These are phyloP conservation scores for Antitrichia curtipendula DNA, from an alignment of 225 moss, liverwort and hornwort genomes.

Conservation along the genomic window DNA sequence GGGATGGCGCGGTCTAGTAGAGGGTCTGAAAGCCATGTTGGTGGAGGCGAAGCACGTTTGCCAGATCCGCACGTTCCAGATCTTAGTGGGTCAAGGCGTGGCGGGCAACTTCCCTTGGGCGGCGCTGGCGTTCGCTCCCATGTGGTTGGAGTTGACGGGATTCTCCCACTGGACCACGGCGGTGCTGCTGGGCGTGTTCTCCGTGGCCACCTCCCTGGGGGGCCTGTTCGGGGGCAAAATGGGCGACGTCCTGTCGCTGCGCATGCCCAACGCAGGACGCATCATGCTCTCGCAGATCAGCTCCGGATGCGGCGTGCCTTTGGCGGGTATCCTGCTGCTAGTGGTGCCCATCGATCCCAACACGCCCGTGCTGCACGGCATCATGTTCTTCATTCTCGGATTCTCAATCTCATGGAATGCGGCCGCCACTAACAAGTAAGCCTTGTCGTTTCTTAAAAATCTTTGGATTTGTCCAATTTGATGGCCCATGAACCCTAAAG, in stretches of 20 bases:
- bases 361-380: slow-evolving; percentile 42
- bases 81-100: slow-evolving; percentile 86
- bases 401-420: slow-evolving; percentile 72
- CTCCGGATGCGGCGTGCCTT: slow-evolving; percentile 71
- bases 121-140: slow-evolving; percentile 70
- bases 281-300: slow-evolving; percentile 96
- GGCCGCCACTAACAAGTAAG: slow-evolving; percentile 80
- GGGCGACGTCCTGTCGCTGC: slow-evolving; percentile 65
- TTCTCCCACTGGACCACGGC: slow-evolving; percentile 71
- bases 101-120: slow-evolving; percentile 84
- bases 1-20: slow-evolving; percentile 17
- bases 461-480: background rate
- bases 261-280: slow-evolving; percentile 69
- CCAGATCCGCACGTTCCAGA: slow-evolving; percentile 71
- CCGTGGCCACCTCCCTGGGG: slow-evolving; percentile 57
- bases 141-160: slow-evolving; percentile 90
- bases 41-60: slow-evolving; percentile 64
- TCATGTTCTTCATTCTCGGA: slow-evolving; percentile 55
- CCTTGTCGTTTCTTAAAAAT: background rate
- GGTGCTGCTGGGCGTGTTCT: slow-evolving; percentile 57
- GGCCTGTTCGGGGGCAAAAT: slow-evolving; percentile 69
- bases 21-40: slow-evolving; percentile 46
- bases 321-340: slow-evolving; percentile 54
- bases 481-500: background rate
- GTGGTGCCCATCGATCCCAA: slow-evolving; percentile 51